Evolutionary conservation across 140 eudicot species (phyloP), one percentile per base, ranked within the genome.

Genomic region (Bidens hawaiensis): DNA sequence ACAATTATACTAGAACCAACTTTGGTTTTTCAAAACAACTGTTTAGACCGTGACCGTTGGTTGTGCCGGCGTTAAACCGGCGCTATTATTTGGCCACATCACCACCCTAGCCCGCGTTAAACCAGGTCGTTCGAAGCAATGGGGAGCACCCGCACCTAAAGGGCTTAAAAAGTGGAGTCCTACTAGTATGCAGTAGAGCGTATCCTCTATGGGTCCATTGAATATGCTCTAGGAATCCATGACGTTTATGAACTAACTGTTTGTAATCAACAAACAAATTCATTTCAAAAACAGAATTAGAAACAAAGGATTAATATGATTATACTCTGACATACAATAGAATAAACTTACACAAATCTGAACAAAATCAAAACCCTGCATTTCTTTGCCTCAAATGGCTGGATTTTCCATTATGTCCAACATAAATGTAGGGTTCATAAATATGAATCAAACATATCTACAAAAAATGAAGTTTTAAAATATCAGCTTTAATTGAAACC

Each of bases 371-470:
- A 36, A 7, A 7, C 9, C 14, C 42, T 8, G 42, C 42, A 10
- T 36, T 36, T 36, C 42, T 36, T 36, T 36, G 11, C 42, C 42
- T 8, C 42, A 36, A 36, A 36, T 36, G 42, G 42, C 42, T 36
- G 42, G 14, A 36, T 36, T 36, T 10, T 36, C 42, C 42, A 36
- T 31, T 27, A 26, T 8, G 14, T 27, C 30, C n/a, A n/a, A n/a
- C n/a, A n/a, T n/a, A n/a, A n/a, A n/a, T n/a, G n/a, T n/a, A n/a
- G n/a, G n/a, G n/a, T n/a, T n/a, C n/a, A n/a, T n/a, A 54, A 67
- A 67, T 18, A 46, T 36, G 33, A 42, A 42, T 26, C 47, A 28
- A 52, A 17, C 19, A 28, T 68, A 68, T 68, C 11, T 68, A 68
- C 73, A 68, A 6, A 67, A 42, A 22, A 38, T 67, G 27, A 54